phyloP scores from a whole-genome alignment of 2,329 filamentous ascomycete genomes.

The Trichoderma oligosporum region DNA sequence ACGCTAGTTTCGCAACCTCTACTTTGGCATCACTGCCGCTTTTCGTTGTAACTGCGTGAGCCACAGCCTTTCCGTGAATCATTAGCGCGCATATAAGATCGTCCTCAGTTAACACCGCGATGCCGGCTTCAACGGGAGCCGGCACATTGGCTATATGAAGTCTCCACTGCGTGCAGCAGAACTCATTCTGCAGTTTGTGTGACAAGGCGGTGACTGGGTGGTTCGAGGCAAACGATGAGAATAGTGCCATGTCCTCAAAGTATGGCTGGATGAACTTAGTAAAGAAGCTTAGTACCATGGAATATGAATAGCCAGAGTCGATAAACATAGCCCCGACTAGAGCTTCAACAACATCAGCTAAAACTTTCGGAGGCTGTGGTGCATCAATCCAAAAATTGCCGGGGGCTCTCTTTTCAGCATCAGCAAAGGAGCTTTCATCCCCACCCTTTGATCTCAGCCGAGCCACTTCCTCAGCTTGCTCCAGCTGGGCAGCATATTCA shows the following conservation, averaged over 20 bases:
- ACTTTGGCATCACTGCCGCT: constrained; percentile 72
- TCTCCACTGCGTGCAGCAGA: constrained; percentile 61
- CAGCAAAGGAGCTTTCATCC: background rate
- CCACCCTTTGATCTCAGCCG: constrained; percentile 26
- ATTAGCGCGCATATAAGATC: constrained; percentile 69
- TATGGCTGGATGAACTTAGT: constrained; percentile 67
- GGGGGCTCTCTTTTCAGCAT: background rate
- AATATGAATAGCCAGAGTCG: constrained; percentile 76
- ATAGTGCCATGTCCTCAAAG: constrained; percentile 81
- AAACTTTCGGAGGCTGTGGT: constrained; percentile 63
- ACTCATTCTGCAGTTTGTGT: constrained; percentile 58
- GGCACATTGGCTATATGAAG: constrained; percentile 48
- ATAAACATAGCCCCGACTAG: constrained; percentile 90
- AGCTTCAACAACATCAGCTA: constrained; percentile 85
- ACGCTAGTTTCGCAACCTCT: constrained; percentile 51
- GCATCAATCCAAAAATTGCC: constrained; percentile 66
- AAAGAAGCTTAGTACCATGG: constrained; percentile 73
- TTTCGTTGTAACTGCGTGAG: constrained; percentile 51
- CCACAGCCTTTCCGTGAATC: constrained; percentile 68
- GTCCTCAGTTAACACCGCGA: constrained; percentile 38
- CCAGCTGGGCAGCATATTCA: constrained; percentile 56
- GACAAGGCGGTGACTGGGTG: constrained; percentile 76
- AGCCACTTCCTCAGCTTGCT: constrained; percentile 43
- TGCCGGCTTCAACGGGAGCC: constrained; percentile 40
- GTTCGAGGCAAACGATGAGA: constrained; percentile 80